Percentiles rank a stretch among this genome's conserved stretches.
phyloP scores from a whole-genome alignment of 2,329 filamentous ascomycete genomes.

The Microdochium nivale region DNA sequence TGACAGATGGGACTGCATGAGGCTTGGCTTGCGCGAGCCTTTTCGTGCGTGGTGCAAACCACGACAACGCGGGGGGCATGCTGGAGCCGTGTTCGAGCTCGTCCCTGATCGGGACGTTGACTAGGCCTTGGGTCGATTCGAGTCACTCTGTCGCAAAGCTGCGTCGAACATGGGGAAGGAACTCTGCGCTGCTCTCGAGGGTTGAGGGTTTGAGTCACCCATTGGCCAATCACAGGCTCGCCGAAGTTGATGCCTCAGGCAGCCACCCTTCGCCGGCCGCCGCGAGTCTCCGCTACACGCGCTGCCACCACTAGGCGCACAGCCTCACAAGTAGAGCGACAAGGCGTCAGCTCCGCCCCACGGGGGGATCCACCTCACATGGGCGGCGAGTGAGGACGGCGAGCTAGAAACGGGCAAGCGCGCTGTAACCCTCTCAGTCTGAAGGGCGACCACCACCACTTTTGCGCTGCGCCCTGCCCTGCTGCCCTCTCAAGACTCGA shows the following conservation, averaged over 20 bases:
- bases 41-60: no score
- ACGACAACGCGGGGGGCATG: no score
- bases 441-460: neutral
- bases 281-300: neutral
- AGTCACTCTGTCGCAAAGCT: no score
- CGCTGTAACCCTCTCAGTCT: neutral
- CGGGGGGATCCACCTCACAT: neutral
- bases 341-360: neutral
- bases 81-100: no score
- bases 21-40: no score
- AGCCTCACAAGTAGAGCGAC: neutral
- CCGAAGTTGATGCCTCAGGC: constrained; percentile 3
- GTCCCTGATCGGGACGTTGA: no score
- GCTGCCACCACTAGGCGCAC: neutral
- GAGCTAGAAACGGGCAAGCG: neutral
- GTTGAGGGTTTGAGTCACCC: constrained; percentile 1
- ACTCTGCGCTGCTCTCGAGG: no score
- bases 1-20: no score
- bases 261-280: neutral
- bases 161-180: no score
- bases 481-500: neutral
- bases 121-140: no score
- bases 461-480: neutral
- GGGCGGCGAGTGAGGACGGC: neutral
- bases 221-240: constrained; percentile 3